These are phyloP conservation scores for Omphalea diandra DNA, from an alignment of 441 rosid genomes.

Conservation along the genomic window DNA sequence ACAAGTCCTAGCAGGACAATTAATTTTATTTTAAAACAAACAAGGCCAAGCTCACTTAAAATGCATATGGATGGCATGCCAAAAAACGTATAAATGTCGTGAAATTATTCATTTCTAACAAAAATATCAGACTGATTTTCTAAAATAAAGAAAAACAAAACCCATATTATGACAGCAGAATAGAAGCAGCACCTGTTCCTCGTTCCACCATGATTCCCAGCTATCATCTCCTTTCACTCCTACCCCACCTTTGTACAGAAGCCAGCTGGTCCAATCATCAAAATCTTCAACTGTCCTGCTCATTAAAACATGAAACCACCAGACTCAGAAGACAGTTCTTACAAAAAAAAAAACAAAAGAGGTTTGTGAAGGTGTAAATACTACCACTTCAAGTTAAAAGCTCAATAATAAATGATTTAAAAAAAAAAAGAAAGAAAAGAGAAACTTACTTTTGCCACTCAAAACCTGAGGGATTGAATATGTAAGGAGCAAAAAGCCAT, in stretches of 20 bases:
- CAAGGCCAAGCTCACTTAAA: background rate
- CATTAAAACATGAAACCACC: conserved; percentile 14
- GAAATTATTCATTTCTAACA: background rate
- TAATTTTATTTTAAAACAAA: background rate
- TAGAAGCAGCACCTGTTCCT: conserved; percentile 68
- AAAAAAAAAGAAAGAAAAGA: background rate
- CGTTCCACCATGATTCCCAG: conserved; percentile 99
- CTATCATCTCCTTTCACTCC: conserved; percentile 96
- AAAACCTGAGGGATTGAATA: conserved; percentile 95
- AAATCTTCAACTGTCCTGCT: conserved; percentile 95
- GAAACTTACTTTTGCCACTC: conserved; percentile 96
- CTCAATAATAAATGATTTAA: no score
- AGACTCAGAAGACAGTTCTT: conserved; percentile 14
- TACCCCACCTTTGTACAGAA: conserved; percentile 95
- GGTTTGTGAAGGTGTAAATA: background rate
- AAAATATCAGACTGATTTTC: background rate
- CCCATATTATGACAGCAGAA: background rate
- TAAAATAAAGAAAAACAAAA: background rate
- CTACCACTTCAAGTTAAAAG: conserved; percentile 11
- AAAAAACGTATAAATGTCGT: background rate
- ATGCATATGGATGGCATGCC: no score
- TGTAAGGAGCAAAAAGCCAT: conserved; percentile 98
- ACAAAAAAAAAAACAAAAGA: background rate
- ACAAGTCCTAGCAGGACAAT: background rate
- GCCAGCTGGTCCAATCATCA: conserved; percentile 96